phyloP scores from a whole-genome alignment of 805 yeast species.

The Candida incommunis region DNA sequence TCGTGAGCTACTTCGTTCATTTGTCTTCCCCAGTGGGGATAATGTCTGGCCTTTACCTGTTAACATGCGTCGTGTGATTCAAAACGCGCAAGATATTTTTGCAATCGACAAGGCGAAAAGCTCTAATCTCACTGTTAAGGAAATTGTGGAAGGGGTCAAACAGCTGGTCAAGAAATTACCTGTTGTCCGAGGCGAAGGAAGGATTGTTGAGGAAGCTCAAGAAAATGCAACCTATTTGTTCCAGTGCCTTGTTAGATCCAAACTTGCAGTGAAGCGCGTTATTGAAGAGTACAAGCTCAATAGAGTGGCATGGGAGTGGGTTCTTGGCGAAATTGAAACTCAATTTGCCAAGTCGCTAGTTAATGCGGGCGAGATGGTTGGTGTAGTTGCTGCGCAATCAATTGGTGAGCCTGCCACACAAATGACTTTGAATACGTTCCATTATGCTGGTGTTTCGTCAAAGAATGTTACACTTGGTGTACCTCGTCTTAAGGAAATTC shows the following conservation, averaged over 20 bases:
- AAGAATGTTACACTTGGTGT: constrained; percentile 95
- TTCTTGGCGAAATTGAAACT: constrained; percentile 81
- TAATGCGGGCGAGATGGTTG: constrained; percentile 98
- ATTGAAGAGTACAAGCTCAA: constrained; percentile 81
- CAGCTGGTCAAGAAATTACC: constrained; percentile 49
- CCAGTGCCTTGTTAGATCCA: constrained; percentile 84
- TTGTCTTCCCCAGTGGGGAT: constrained; percentile 86
- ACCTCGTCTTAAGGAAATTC: constrained; percentile 94
- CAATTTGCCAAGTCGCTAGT: constrained; percentile 86
- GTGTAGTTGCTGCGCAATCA: constrained; percentile 94
- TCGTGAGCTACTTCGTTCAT: constrained; percentile 62
- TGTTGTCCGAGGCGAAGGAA: constrained; percentile 74
- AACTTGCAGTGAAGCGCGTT: constrained; percentile 81
- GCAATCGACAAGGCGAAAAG: constrained; percentile 83
- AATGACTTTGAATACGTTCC: constrained; percentile 95
- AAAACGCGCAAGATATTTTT: constrained; percentile 95
- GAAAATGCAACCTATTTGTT: constrained; percentile 79
- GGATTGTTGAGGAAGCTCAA: constrained; percentile 71
- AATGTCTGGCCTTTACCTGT: constrained; percentile 97
- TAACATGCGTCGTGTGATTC: constrained; percentile 88
- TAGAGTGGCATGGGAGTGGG: constrained; percentile 89
- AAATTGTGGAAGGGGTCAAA: constrained; percentile 60
- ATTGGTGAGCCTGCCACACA: constrained; percentile 98
- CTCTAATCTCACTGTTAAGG: constrained; percentile 75
- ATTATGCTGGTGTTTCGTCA: constrained; percentile 94